Conservation (phyloP, 75 land plant genomes). For the Cupressus sempervirens region DNA sequence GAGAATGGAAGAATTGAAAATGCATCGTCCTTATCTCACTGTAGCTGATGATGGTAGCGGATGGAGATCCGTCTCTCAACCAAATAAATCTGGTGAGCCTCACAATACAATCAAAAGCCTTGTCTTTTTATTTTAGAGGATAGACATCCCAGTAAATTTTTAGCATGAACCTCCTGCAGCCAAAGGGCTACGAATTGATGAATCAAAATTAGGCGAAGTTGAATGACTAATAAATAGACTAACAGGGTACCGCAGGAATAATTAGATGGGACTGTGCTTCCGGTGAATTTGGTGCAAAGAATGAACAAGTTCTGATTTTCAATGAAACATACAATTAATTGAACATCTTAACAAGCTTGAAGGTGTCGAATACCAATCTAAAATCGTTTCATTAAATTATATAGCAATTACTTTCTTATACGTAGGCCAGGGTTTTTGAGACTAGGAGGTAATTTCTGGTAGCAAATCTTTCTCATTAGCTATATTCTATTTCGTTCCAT, state of each 20-base stretch:
- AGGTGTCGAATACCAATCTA: not conserved
- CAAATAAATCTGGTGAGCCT: not conserved
- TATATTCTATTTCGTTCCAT: not conserved
- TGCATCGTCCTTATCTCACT: conserved; percentile 55
- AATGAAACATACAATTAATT: not conserved
- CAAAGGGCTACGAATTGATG: too few species aligned
- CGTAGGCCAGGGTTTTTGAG: not conserved
- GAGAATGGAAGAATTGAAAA: conserved; percentile 59
- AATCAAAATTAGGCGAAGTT: too few species aligned
- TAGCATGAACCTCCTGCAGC: too few species aligned
- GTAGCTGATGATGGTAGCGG: conserved; percentile 95
- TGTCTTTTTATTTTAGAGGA: not conserved
- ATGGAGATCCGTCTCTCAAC: conserved; percentile 62
- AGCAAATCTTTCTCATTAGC: conserved; percentile 11
- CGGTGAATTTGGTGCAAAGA: not conserved
- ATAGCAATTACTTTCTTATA: not conserved
- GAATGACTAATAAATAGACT: too few species aligned
- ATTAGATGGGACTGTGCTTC: too few species aligned
- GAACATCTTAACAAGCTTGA: not conserved
- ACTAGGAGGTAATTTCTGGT: not conserved
- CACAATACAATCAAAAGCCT: not conserved
- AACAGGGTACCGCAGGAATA: too few species aligned
- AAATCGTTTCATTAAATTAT: not conserved
- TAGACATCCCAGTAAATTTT: too few species aligned
- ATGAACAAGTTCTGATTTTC: not conserved